Percentiles rank a stretch among this genome's conserved stretches.
Evolutionary conservation across 257 asterid species (phyloP).

Genomic region (Scutellaria galericulata): DNA sequence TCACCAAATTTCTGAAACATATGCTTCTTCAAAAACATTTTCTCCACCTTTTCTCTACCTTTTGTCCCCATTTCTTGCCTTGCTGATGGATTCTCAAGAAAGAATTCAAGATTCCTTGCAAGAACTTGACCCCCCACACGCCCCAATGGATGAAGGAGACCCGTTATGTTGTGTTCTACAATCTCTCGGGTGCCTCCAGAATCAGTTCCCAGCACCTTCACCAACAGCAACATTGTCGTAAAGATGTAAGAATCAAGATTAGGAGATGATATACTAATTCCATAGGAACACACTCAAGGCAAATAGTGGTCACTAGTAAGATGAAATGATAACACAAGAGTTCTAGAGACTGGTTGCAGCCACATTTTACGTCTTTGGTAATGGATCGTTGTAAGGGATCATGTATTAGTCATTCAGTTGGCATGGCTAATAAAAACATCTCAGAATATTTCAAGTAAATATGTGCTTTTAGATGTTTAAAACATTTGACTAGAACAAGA

Average conservation of each 20-base stretch:
- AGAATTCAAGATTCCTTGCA: constrained; percentile 64
- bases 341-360: not conserved
- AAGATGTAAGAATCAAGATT: not conserved
- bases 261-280: not conserved
- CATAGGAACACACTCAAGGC: not conserved
- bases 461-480: too few relatives aligned
- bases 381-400: not conserved
- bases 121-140: constrained; percentile 73
- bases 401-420: too few relatives aligned
- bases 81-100: constrained; percentile 61
- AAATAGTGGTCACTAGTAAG: not conserved
- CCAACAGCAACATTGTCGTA: not conserved
- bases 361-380: not conserved
- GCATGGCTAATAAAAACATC: too few relatives aligned
- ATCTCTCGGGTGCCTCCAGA: constrained; percentile 95
- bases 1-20: constrained; percentile 91
- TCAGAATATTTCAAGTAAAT: not conserved
- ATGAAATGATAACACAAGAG: not conserved
- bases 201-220: constrained; percentile 91
- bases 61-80: constrained; percentile 75
- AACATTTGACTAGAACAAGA: not conserved
- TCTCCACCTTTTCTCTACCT: constrained; percentile 86
- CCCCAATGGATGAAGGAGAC: constrained; percentile 91
- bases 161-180: constrained; percentile 78
- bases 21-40: constrained; percentile 83